Evolutionary conservation across 2,329 filamentous ascomycete genomes (phyloP), one percentile per base, ranked within the genome.

Genomic region (Pochonia chlamydosporia): DNA sequence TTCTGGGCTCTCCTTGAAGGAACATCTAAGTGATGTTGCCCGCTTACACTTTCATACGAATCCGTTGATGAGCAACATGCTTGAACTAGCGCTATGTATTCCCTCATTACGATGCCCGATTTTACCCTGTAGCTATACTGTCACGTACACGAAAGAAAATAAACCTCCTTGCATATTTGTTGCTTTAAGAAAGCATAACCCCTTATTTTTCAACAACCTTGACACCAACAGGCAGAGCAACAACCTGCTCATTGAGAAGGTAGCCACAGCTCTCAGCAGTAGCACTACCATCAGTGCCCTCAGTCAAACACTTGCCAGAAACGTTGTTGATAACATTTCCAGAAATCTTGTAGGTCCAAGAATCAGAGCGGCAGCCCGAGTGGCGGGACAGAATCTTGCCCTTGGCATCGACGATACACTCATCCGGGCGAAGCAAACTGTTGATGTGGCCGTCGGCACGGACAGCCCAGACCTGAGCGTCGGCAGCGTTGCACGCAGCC

Each of bases 401-500:
- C 7, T 52, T 46, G 13, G 50, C 48, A 3, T 53, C 59, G 21
- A 59, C 56, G 25, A 73, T 47, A 50, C 67, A 73, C 30, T 56
- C 52, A 4, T 57, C 54, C 4, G 52, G 47, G 43, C 61, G 54
- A 3, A 67, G 63, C 26, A 76, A 52, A 23, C 66, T 66, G 47
- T 59, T 65, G 21, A 75, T 49, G 5, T 57, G 58, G 11, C 66
- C 69, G 23, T 64, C 55, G 7, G 54, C 43, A 26, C 42, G 52
- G 10, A 63, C 56, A 48, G 58, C 61, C 72, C 73, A 76, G 5
- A 72, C 63, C 58, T 76, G 73, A 3, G 55, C 55, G 51, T 70
- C 63, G 1, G 54, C 52, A 8, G 59, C 72, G 26, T 63, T 58
- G 48, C 72, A 75, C 3, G 56, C 49, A 4, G 54, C 51, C 56